These are phyloP conservation scores for Pueraria montana DNA, from an alignment of 306 rosid species.

Conservation along the genomic window DNA sequence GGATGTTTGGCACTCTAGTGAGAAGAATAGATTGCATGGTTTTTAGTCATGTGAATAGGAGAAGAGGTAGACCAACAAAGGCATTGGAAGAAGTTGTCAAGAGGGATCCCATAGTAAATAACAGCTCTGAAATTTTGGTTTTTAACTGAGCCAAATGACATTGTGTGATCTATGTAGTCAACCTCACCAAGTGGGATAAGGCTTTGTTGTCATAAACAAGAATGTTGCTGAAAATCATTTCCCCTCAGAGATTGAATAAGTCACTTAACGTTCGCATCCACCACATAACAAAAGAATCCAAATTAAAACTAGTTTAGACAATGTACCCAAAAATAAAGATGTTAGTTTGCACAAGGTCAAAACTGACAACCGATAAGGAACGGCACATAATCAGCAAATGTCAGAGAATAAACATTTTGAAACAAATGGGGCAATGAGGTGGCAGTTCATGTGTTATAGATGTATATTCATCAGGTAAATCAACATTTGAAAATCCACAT, in stretches of 20 bases:
- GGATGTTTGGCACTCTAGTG: background rate
- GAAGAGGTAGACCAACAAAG: background rate
- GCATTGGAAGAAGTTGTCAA: background rate
- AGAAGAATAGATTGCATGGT: background rate
- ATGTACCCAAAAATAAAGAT: background rate
- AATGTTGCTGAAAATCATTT: slow-evolving; percentile 21
- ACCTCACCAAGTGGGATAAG: background rate
- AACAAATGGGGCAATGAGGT: background rate
- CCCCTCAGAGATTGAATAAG: slow-evolving; percentile 4
- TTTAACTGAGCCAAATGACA: background rate
- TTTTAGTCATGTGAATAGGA: background rate
- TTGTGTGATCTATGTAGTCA: background rate
- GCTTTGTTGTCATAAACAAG: background rate
- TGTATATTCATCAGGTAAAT: background rate
- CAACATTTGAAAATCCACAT: background rate
- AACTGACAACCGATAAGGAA: background rate
- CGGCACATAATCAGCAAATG: background rate
- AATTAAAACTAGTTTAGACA: background rate
- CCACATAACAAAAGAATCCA: slow-evolving; percentile 36
- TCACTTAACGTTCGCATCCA: slow-evolving; percentile 30
- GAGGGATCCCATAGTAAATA: background rate
- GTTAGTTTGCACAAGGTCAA: slow-evolving; percentile 1
- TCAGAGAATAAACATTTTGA: background rate
- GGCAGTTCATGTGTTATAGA: slow-evolving; percentile 9
- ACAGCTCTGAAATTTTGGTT: background rate